These are phyloP conservation scores for Fusarium bactridioides DNA, from an alignment of 2,329 filamentous ascomycete species.

Conservation along the genomic window DNA sequence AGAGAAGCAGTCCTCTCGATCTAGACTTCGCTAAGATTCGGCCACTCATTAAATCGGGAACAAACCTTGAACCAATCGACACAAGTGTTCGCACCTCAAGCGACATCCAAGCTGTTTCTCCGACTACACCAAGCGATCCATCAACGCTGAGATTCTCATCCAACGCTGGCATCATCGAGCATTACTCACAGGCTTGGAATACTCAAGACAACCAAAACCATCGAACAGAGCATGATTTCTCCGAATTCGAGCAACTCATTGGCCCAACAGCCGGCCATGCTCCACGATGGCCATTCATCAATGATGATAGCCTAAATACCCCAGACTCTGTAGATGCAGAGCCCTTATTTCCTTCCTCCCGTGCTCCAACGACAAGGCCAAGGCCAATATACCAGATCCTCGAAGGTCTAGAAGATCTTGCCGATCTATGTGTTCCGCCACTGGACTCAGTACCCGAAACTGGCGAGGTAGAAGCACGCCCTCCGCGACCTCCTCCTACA, in stretches of 20 bases:
- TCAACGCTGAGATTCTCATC: slow-evolving; percentile 4
- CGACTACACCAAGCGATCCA: background rate
- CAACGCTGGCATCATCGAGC: slow-evolving; percentile 21
- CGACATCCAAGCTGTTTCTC: background rate
- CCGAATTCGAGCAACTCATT: background rate
- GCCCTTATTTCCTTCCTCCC: background rate
- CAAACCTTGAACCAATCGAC: background rate
- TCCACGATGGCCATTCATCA: slow-evolving; percentile 28
- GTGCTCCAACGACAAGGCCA: background rate
- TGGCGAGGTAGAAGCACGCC: background rate
- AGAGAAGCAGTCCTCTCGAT: slow-evolving; percentile 22
- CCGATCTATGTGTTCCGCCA: background rate
- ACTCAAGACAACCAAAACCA: background rate
- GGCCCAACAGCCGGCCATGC: background rate
- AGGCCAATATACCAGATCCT: background rate
- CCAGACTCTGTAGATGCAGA: background rate
- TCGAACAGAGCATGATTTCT: background rate
- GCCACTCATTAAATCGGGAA: background rate
- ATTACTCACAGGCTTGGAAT: slow-evolving; percentile 18
- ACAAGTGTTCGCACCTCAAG: background rate
- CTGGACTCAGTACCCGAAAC: background rate
- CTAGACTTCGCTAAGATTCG: slow-evolving; percentile 14
- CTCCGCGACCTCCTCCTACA: background rate
- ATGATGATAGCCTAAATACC: slow-evolving; percentile 11
- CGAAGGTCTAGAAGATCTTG: background rate